A percentile compares a stretch with the other conserved stretches of the same genome.
phyloP scores from a whole-genome alignment of 768 basidiomycete species.

The Lactarius hatsudake region DNA sequence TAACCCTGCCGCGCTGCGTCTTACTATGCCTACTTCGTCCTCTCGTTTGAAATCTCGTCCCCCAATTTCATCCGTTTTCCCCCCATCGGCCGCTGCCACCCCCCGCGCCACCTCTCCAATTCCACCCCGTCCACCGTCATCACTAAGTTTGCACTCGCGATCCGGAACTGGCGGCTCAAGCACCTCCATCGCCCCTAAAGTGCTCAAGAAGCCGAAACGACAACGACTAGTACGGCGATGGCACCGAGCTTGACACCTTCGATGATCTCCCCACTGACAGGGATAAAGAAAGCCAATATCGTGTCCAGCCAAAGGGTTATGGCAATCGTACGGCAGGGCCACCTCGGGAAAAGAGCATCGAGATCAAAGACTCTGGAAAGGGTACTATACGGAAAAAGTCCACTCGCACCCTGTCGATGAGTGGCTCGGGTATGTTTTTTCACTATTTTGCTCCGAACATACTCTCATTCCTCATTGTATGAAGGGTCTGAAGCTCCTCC shows the following conservation, averaged over 20 bases:
- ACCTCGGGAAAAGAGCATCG: constrained; percentile 43
- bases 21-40: constrained; percentile 82
- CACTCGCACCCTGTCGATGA: constrained; percentile 44
- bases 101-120: constrained; percentile 57
- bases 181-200: constrained; percentile 52
- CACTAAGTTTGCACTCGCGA: constrained; percentile 43
- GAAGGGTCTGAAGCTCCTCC: constrained; percentile 19
- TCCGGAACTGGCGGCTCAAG: constrained; percentile 35
- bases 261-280: constrained; percentile 87
- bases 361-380: constrained; percentile 45
- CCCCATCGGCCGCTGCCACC: constrained; percentile 39
- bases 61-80: constrained; percentile 74
- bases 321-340: constrained; percentile 61
- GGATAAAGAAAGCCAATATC: constrained; percentile 73
- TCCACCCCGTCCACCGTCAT: constrained; percentile 56
- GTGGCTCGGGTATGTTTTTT: constrained; percentile 34
- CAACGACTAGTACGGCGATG: constrained; percentile 76
- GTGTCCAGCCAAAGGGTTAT: constrained; percentile 69
- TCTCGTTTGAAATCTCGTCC: constrained; percentile 72
- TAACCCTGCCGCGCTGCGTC: constrained; percentile 70
- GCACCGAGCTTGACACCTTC: constrained; percentile 84
- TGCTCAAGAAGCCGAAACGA: constrained; percentile 76
- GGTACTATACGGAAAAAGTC: constrained; percentile 58
- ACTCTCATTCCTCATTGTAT: constrained; percentile 23
- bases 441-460: constrained; percentile 31